Conservation (phyloP, 73 alveolate species). For the Paramecium primaurelia region DNA sequence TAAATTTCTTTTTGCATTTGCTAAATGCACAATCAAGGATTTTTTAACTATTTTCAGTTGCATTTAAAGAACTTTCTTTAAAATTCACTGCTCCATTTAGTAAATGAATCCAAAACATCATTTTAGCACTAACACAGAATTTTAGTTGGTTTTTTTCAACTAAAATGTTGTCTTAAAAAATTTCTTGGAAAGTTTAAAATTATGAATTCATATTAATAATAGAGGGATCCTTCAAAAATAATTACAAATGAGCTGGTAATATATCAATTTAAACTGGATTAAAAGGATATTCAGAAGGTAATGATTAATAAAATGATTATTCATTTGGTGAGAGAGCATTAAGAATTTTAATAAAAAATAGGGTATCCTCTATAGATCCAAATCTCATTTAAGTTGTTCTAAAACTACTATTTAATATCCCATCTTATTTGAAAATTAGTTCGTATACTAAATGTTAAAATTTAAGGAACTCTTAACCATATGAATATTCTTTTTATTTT, state of each 20-base stretch:
- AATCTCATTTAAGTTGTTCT: not conserved
- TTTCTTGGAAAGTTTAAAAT: not conserved
- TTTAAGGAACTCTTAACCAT: not conserved
- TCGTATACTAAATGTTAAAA: not conserved
- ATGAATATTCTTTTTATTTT: not conserved
- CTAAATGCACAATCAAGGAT: not conserved
- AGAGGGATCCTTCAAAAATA: not conserved
- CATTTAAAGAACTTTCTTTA: not conserved
- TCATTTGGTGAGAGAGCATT: not conserved
- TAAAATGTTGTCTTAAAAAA: not conserved
- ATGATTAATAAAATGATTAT: not conserved
- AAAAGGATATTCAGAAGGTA: not conserved
- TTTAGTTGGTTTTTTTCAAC: not conserved
- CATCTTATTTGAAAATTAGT: not conserved
- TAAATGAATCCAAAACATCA: conserved; percentile 22
- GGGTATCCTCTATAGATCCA: not conserved
- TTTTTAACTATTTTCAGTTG: not conserved
- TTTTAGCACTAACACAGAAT: not conserved
- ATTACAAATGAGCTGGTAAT: not conserved
- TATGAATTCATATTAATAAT: not conserved
- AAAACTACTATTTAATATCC: not conserved
- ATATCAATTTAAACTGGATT: not conserved
- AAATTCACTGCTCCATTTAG: not conserved
- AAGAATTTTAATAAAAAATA: not conserved
- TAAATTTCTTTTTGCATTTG: not conserved